Base-by-base conservation (phyloP, 352 stramenopile species). In the Globisporangium spiculum region DNA sequence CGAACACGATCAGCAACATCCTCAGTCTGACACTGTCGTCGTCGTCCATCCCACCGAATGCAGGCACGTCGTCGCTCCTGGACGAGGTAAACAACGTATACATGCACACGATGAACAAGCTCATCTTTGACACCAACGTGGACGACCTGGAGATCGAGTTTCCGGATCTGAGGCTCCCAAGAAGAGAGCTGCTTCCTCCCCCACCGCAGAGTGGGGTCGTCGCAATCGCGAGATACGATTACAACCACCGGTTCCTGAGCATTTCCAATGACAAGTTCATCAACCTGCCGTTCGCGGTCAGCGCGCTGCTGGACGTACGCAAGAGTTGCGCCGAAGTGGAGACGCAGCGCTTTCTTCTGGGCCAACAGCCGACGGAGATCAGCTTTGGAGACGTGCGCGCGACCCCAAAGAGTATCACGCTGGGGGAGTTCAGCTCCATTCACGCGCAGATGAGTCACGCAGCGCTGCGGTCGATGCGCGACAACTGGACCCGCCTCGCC, bases 101-200 rank as follows among this genome's bases (percentile, higher is more conserved):
- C 75, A 93, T 96, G 77, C 81, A 92, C 36, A 91, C 91, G 26
- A 98, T 98, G 91, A 98, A 98, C 87, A 85, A 91, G 36, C 71
- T 98, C 20, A 84, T 98, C 7, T 92, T 98, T 24, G 84, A 93
- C 53, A 84, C 83, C 8, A 93, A 89, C 26, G 59, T 83, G n/a
- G 67, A 79, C 38, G 86, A 95, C 48, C 53, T 91, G n/a, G 63
- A 71, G 26, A 36, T 30, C n/a, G 86, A 91, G 50, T 90, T 92
- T 57, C 70, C 72, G 0, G 78, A 89, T 38, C 67, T 95, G 3
- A 73, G 66, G 34, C 60, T 93, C 7, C 80, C 84, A 1, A 55
- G 76, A 52, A 53, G 64, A 63, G 32, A 63, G 1, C 57, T 69
- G 1, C 41, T 38, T 0, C 70, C 62, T 9, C 68, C 79, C 12